Evolutionary conservation across 2,329 filamentous ascomycete species (phyloP).

Genomic region (Paradendryphiella salina): DNA sequence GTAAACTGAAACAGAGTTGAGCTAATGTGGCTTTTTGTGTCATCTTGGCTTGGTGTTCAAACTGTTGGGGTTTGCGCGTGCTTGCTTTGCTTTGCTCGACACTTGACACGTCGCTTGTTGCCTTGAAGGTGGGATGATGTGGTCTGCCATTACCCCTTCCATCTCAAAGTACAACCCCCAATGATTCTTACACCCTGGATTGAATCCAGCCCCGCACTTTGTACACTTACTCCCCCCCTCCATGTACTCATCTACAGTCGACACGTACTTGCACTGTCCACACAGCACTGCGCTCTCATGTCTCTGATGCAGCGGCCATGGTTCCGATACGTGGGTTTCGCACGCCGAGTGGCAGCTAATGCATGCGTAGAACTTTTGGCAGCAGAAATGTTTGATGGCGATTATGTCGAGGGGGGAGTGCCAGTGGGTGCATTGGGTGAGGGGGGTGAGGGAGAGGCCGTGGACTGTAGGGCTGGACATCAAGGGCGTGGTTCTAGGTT

Average conservation of each 20-base stretch:
- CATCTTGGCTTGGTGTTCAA: no score
- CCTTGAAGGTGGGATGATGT: no score
- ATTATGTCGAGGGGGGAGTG: slow-evolving; percentile 43
- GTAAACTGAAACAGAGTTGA: no score
- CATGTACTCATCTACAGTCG: slow-evolving; percentile 40
- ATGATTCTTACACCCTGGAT: slow-evolving; percentile 43
- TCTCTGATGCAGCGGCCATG: slow-evolving; percentile 29
- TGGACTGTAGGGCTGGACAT: slow-evolving; percentile 20
- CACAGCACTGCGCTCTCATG: slow-evolving; percentile 36
- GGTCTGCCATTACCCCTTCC: background rate
- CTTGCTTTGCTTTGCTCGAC: no score
- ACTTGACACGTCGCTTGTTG: no score
- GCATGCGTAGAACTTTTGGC: slow-evolving; percentile 45
- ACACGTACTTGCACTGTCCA: slow-evolving; percentile 35
- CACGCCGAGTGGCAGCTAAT: slow-evolving; percentile 39
- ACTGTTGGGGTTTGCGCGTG: no score
- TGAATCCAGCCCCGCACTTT: slow-evolving; percentile 35
- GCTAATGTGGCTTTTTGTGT: no score
- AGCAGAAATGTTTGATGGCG: slow-evolving; percentile 45
- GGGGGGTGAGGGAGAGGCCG: slow-evolving; percentile 33
- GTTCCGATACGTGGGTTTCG: slow-evolving; percentile 29
- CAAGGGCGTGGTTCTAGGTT: slow-evolving; percentile 1
- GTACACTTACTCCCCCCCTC: slow-evolving; percentile 34
- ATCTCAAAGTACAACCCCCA: slow-evolving; percentile 42
- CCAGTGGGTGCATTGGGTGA: slow-evolving; percentile 43